phyloP scores from a whole-genome alignment of 2,329 filamentous ascomycete genomes.

The Penicillium italicum region DNA sequence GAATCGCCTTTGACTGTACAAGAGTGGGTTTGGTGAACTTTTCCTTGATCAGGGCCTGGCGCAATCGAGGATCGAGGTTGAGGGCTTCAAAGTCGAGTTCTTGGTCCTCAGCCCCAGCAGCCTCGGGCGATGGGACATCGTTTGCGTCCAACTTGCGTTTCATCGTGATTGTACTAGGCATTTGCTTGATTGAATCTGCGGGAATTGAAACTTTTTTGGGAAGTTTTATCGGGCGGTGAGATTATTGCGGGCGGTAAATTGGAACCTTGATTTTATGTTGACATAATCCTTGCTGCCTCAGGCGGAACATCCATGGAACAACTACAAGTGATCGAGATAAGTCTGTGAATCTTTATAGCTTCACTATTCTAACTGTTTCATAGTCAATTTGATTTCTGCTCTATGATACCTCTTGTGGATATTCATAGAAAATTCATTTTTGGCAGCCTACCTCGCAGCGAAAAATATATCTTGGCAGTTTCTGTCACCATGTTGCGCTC shows the following conservation, averaged over 20 bases:
- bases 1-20: conserved; percentile 83
- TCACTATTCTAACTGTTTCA: not conserved
- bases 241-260: conserved; percentile 27
- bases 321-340: not conserved
- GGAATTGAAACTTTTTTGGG: conserved; percentile 18
- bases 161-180: conserved; percentile 35
- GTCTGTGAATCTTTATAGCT: not conserved
- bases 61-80: conserved; percentile 75
- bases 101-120: conserved; percentile 24
- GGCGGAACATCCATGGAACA: not conserved
- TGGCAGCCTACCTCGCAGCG: not conserved
- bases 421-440: not conserved
- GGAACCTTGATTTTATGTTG: not conserved
- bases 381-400: too few relatives aligned
- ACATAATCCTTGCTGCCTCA: conserved; percentile 4
- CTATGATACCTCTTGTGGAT: not conserved
- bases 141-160: conserved; percentile 51
- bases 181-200: conserved; percentile 8
- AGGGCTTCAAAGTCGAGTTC: conserved; percentile 67
- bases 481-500: not conserved
- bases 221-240: conserved; percentile 38
- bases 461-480: not conserved
- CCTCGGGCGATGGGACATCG: conserved; percentile 43
- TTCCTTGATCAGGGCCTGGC: conserved; percentile 81
- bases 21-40: conserved; percentile 83